Percentiles rank a stretch among this genome's conserved stretches.
phyloP scores from a whole-genome alignment of 257 asterid genomes.

The Plantago ovata region DNA sequence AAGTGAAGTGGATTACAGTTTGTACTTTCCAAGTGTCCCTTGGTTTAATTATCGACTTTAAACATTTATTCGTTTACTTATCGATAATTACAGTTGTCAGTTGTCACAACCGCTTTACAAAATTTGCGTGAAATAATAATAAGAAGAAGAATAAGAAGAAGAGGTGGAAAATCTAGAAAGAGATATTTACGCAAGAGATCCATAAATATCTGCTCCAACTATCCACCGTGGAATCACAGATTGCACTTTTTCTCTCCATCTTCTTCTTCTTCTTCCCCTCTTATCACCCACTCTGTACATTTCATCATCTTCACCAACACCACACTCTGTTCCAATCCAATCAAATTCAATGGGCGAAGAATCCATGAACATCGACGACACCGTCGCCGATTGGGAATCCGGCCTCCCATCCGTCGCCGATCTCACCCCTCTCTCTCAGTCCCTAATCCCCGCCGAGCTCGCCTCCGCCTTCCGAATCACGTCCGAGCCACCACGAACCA shows the following conservation, averaged over 20 bases:
- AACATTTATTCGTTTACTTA: too few species aligned
- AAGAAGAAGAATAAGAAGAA: too few species aligned
- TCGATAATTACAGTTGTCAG: too few species aligned
- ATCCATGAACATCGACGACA: constrained; percentile 36
- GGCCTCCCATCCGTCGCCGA: constrained; percentile 74
- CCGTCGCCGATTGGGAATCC: constrained; percentile 63
- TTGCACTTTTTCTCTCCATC: constrained; percentile 52
- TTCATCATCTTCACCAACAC: not conserved
- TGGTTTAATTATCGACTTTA: too few species aligned
- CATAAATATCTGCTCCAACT: constrained; percentile 42
- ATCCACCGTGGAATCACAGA: constrained; percentile 56
- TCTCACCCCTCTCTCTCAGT: constrained; percentile 66
- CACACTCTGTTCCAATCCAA: not conserved
- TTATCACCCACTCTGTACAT: constrained; percentile 28
- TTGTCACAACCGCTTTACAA: too few species aligned
- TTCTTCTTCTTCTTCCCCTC: not conserved
- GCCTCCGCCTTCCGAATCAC: constrained; percentile 81
- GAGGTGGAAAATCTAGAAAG: not conserved
- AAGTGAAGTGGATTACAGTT: too few species aligned
- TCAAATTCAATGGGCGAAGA: constrained; percentile 55
- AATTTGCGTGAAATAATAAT: too few species aligned
- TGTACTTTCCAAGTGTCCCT: too few species aligned
- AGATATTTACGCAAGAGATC: constrained; percentile 32
- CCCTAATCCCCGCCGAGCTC: constrained; percentile 67
- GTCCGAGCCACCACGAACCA: constrained; percentile 55